Base-by-base conservation (phyloP, 2,329 filamentous ascomycete genomes). In the Nemania diffusa region DNA sequence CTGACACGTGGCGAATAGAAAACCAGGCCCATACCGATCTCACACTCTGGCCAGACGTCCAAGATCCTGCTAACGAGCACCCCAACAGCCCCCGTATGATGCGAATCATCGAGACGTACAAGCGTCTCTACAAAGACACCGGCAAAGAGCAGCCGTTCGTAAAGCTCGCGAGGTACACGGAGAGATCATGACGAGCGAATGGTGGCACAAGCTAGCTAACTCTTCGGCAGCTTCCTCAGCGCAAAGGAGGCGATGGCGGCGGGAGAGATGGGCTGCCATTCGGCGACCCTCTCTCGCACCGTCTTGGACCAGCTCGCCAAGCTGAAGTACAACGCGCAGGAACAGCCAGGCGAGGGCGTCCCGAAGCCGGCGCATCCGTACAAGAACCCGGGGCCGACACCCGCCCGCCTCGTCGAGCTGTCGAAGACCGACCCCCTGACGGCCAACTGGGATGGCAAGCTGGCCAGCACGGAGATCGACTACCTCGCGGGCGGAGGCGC, bases 21-120 rank as follows among this genome's bases (percentile, higher is more conserved):
- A 79, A 78, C 44, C 77, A 76, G 5, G 83, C 82, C 2, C 82
- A 84, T 64, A 77, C 78, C 13, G 79, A 84, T 64, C 74, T 72
- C 3, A 74, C 77, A 11, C 74, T 83, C n/a, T 84, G 83, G 82
- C 83, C 82, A 20, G 73, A 83, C 57, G 79, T 82, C 37, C 69
- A 81, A 51, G 83, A 86, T 68, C 82, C 83, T 2, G 83, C 82
- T 0, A 74, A 77, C 44, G 73, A 84, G 63, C 83, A 85, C 65
- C 81, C 83, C 29, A 84, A 83, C 76, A 81, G 82, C 7, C 76
- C 83, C 0, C 79, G 83, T 17, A 73, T 84, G n/a, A 65, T 84
- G 22, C 82, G 84, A 69, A 85, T 85, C 50, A 74, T 84, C 17
- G 81, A 84, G 65, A 82, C 79, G 0, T 85, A 84, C 74, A 80